Evolutionary conservation across 768 basidiomycete genomes (phyloP).

Genomic region (Amanita polypyramis): DNA sequence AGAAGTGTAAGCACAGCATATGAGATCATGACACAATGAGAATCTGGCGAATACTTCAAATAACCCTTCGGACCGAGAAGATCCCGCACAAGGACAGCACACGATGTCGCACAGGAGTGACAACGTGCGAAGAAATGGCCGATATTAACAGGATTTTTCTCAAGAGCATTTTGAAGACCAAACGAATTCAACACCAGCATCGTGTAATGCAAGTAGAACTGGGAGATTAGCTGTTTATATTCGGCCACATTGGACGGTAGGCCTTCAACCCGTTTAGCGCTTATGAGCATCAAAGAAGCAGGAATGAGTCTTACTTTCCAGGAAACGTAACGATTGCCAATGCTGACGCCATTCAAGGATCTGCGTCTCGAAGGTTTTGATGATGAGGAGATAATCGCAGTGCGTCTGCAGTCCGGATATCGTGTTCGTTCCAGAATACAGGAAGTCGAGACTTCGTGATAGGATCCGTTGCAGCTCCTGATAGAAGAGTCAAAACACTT

Average conservation of each 20-base stretch:
- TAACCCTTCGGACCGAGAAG: conserved; percentile 67
- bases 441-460: conserved; percentile 78
- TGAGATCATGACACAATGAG: conserved; percentile 84
- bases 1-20: conserved; percentile 89
- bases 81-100: conserved; percentile 67
- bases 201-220: conserved; percentile 80
- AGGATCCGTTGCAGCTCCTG: conserved; percentile 85
- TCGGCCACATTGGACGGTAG: conserved; percentile 17
- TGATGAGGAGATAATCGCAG: conserved; percentile 76
- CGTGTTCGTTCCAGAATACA: conserved; percentile 76
- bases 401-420: conserved; percentile 76
- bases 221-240: conserved; percentile 42
- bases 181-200: conserved; percentile 91
- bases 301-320: conserved; percentile 18
- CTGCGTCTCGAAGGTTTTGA: conserved; percentile 79
- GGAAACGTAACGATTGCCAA: conserved; percentile 32
- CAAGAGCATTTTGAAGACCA: conserved; percentile 92
- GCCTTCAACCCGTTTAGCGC: conserved; percentile 13
- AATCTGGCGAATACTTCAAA: conserved; percentile 80
- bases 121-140: conserved; percentile 80
- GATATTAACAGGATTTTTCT: conserved; percentile 60
- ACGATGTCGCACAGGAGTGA: conserved; percentile 59
- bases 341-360: conserved; percentile 46
- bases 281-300: not conserved
- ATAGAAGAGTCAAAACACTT: conserved; percentile 10